Percentiles rank a stretch among this genome's conserved stretches.
Conservation (phyloP, 768 basidiomycete species). For the Hortiboletus campestris region DNA sequence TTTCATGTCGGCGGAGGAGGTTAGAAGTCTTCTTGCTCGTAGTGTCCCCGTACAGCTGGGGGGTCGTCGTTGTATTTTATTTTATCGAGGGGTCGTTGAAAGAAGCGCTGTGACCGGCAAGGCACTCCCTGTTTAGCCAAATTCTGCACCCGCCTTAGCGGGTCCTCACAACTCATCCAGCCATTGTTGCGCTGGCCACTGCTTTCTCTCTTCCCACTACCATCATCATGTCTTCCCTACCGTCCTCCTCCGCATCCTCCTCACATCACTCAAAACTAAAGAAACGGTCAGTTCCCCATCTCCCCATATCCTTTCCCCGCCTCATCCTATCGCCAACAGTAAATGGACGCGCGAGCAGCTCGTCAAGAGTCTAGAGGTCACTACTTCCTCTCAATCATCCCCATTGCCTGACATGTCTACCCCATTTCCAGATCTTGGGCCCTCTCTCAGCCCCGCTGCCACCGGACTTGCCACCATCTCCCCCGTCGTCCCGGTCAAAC, state of each 20-base stretch:
- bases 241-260: slow-evolving; percentile 25
- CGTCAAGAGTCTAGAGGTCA: slow-evolving; percentile 41
- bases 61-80: slow-evolving; percentile 3
- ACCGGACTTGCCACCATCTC: slow-evolving; percentile 44
- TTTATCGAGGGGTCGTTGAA: slow-evolving; percentile 3
- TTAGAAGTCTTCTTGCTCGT: no score
- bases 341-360: slow-evolving; percentile 39
- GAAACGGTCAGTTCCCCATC: slow-evolving; percentile 33
- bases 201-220: slow-evolving; percentile 40
- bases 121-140: slow-evolving; percentile 35
- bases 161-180: slow-evolving; percentile 34
- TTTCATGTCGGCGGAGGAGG: slow-evolving; percentile 1
- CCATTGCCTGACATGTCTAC: slow-evolving; percentile 18
- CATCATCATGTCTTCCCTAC: slow-evolving; percentile 34
- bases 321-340: slow-evolving; percentile 28
- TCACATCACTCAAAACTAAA: slow-evolving; percentile 23
- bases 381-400: background rate
- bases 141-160: slow-evolving; percentile 34
- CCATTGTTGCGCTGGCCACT: slow-evolving; percentile 44
- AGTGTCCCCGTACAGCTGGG: no score
- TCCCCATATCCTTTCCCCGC: slow-evolving; percentile 14
- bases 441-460: slow-evolving; percentile 41
- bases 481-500: slow-evolving; percentile 42
- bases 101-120: slow-evolving; percentile 39
- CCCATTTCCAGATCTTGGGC: slow-evolving; percentile 38